Evolutionary conservation across 306 rosid species (phyloP), one percentile per base, ranked within the genome.

Genomic region (Lathyrus oleraceus): DNA sequence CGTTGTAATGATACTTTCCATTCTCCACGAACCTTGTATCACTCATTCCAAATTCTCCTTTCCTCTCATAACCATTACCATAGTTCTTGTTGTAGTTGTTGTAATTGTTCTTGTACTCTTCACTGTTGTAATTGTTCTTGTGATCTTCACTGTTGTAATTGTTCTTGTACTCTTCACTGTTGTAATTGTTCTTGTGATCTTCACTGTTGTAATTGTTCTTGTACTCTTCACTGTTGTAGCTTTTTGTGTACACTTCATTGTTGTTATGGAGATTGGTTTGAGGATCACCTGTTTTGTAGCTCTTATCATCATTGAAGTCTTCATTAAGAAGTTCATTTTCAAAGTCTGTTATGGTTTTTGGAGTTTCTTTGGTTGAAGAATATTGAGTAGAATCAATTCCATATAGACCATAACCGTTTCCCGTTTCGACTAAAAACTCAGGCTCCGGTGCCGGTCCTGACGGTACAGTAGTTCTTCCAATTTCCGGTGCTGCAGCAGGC

Each of bases 11-110:
- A 61, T 87, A 85, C 82, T 49, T 87, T 2, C 88, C 91, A 60
- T 87, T 82, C 73, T 88, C 89, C 84, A 75, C 1, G 62, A 72
- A 84, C 86, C 93, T 82, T n/a, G 93, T 88, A 74, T 91, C 93
- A 75, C 96, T 91, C 97, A 85, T 84, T 72, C 93, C 97, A 35
- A 35, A 7, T 73, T 88, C 83, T 35, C 82, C 68, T 56, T 43
- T 64, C 74, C 81, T 84, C 69, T 84, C 82, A 61, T 74, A 63
- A 23, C 73, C 78, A 21, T 69, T 69, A 5, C 17, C 43, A 5
- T 77, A 59, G 30, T 75, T 64, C 28, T 78, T 36, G 72, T 51
- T 40, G 42, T 78, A 74, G 70, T 71, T 32, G 45, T 66, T 62
- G 64, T 62, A 16, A 9, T 57, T 79, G 60, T 27, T 49, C 38